Base-by-base conservation (phyloP, 1,139 yeast genomes). In the Geotrichum macrosporum region DNA sequence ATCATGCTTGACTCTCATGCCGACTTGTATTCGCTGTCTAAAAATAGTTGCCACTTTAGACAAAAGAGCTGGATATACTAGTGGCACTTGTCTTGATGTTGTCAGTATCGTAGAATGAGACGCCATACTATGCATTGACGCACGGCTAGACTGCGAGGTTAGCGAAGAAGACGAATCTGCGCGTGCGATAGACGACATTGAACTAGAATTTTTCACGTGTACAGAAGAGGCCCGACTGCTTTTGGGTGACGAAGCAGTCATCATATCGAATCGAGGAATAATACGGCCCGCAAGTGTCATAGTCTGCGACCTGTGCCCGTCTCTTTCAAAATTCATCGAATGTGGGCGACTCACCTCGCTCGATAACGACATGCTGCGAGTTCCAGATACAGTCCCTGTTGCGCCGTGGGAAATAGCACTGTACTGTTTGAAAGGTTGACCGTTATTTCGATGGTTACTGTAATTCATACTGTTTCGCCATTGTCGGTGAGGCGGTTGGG, bases 1-100 rank as follows among this genome's bases (percentile, higher is more conserved):
- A n/a, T 96, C 97, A 67, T 88, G 92, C 61, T 92, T 92, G 60
- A 84, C 83, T 56, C 86, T 80, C 52, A 87, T 88, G 2, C 92
- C 84, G 22, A 85, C 65, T 20, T 77, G 76, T 34, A 88, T 76
- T 21, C 81, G 71, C 54, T 83, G 87, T 54, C 81, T 77, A 64
- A 92, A 87, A 19, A 79, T 76, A 20, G 75, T 76, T 0, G 97
- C 95, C 12, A 94, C 97, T 48, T 80, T 75, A 1, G 96, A 87
- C 21, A 92, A 70, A 60, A 87, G 61, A 1, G 97, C 97, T 0
- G 97, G 96, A 63, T 92, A 88, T 3, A 88, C 88, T 19, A 73
- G 65, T 2, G 94, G 89, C 47, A 74, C 75, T 50, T 71, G 73
- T 9, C 76, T 63, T 12, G 75, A 65, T 1, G 76, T 61, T 2